Evolutionary conservation across 2,329 filamentous ascomycete genomes (phyloP), one percentile per base, ranked within the genome.

Genomic region (Alternaria sp.): DNA sequence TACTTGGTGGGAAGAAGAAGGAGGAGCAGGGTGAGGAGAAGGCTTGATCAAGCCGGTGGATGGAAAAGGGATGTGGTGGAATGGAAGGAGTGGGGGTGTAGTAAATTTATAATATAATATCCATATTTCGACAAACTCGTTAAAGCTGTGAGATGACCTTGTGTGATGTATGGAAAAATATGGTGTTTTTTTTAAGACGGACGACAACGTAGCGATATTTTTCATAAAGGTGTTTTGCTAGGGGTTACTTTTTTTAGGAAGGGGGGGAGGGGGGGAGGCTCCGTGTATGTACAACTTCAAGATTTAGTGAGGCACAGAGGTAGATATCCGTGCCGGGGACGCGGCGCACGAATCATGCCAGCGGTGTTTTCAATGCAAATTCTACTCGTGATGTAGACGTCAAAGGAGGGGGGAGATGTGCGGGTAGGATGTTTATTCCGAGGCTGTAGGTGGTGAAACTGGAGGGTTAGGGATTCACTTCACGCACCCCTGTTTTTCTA

Each of bases 401-500:
- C 86, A 79, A 84, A 85, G 0, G 85, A 85, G 52, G 84, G 0
- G 86, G 86, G 65, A 88, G 88, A 26, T 80, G 37, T 17, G 80
- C 23, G 83, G 79, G 61, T 82, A 88, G 17, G 84, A 80, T 3
- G 79, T 71, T 56, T 85, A 80, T 17, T 17, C 17, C 65, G 0
- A 87, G 83, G 9, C 85, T 85, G 64, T 88, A 88, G 0, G 82
- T 83, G 1, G 84, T 86, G 60, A 87, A 82, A 14, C 80, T 83
- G 51, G 80, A 83, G 0, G 86, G 86, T 45, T 45, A 87, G 80
- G 61, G 88, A 17, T 17, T 79, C 65, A 88, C 83, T 67, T 88
- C 88, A 65, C 81, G 82, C 37, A 88, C 82, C 14, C 85, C 84
- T 1, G 88, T 76, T 62, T 87, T 76, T 62, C 87, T 86, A 64